Base-by-base conservation (phyloP, 345 rosid species). In the Eucalyptus globulus region DNA sequence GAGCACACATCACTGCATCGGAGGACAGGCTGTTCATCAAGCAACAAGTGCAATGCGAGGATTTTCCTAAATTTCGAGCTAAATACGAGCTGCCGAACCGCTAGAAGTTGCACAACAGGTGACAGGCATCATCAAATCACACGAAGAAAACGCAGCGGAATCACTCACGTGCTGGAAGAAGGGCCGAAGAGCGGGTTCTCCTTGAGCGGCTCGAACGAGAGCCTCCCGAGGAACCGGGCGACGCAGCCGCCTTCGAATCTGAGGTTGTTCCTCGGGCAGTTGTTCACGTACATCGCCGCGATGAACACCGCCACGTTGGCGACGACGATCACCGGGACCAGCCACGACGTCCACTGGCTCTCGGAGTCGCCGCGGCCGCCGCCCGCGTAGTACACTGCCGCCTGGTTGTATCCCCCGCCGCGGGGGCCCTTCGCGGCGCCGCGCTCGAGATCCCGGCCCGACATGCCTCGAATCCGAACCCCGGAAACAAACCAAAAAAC, bases 111-210 rank as follows among this genome's bases (percentile, higher is more conserved):
- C 65, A 50, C 31, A 51, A 10, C 29, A 87, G 31, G 31, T 10
- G 56, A 54, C 22, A 50, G 80, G 67, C 21, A 56, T 56, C 26
- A 31, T 53, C 58, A 40, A 67, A 8, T 47, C 87, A 15, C 72
- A 49, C 86, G 43, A 80, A 54, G 51, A 31, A 37, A 31, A 24
- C 22, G n/a, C 8, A 40, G 50, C 13, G 43, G 27, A 43, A 54
- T 8, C 19, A 87, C 98, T 93, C 91, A 98, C 99, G 99, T 94
- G 11, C 86, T 47, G 92, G 99, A 94, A 89, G 99, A 98, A 8
- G 99, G 99, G 44, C 99, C 99, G 88, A 98, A 95, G 65, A 97
- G 95, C 91, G 99, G 99, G 87, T 98, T 98, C 91, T 96, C 99
- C 89, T 88, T 94, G 88, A 95, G 92, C 47, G 99, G 99, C 93